Evolutionary conservation across 1,284 basidiomycete species (phyloP), one percentile per base, ranked within the genome.

Genomic region (Cutaneotrichosporon sp.): DNA sequence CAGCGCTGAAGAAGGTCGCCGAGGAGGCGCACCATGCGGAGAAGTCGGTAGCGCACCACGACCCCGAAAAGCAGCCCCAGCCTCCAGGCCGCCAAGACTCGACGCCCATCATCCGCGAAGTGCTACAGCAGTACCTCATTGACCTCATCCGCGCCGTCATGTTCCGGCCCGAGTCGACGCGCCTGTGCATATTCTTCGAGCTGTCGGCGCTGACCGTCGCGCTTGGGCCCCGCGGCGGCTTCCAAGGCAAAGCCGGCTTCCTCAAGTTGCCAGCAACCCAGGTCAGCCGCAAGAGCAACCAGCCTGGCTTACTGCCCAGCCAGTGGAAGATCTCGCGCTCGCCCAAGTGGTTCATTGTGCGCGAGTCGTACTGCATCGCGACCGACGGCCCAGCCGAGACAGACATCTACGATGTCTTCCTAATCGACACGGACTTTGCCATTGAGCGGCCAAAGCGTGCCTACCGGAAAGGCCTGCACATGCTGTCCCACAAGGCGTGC

Each of bases 111-210:
- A 89, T 61, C 90, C 95, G 81, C 84, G 88, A 92, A 73, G 85
- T 87, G 0, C 79, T 99, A 21, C 93, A 98, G 81, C 88, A 88
- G 63, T 99, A 99, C 76, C 85, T 98, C 6, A 85, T 97, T 52
- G 87, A 88, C 62, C 85, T 99, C 13, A 93, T 97, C 66, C 87
- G 90, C 31, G 89, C 90, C 4, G 93, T 96, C 53, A 97, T 98
- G 91, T 98, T 98, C 82, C 91, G 94, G 72, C 92, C 96, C 1
- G 89, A 94, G 52, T 88, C 92, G 0, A 99, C 98, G 73, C 88
- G 95, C 30, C 81, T 99, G 0, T 90, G 91, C 65, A 89, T 89
- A n/a, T 99, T 99, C 81, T 86, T 99, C 62, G 97, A 99, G 79
- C 86, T 99, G 56, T 95, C 92, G 56, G 89, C 94, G 0, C 82